Percentiles rank a stretch among this genome's conserved stretches.
phyloP scores from a whole-genome alignment of 176 grass and related monocot species.

The Oryza longistaminata region DNA sequence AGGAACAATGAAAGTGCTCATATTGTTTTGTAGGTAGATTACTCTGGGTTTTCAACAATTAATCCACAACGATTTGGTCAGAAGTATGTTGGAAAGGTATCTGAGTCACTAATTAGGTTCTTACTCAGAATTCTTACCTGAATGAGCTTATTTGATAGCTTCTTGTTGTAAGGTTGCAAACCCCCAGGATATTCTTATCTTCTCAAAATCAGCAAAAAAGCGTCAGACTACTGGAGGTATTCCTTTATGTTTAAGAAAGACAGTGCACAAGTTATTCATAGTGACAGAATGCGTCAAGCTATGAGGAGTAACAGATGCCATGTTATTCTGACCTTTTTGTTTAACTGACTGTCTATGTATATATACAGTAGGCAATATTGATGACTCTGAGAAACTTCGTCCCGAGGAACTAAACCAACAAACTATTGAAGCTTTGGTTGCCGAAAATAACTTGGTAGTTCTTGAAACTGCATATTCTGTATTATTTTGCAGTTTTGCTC shows the following conservation, averaged over 20 bases:
- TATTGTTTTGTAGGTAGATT: slow-evolving; percentile 74
- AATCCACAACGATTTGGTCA: slow-evolving; percentile 95
- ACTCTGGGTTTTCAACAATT: slow-evolving; percentile 95
- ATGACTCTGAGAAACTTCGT: slow-evolving; percentile 84
- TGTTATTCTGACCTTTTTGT: slow-evolving; percentile 29
- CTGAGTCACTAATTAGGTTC: background rate
- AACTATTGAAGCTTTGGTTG: slow-evolving; percentile 97
- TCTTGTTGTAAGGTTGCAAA: slow-evolving; percentile 83
- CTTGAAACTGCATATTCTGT: slow-evolving; percentile 19
- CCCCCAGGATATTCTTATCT: slow-evolving; percentile 97
- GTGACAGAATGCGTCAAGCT: background rate
- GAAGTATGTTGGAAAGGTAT: slow-evolving; percentile 95
- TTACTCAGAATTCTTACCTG: slow-evolving; percentile 19
- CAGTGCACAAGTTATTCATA: slow-evolving; percentile 10
- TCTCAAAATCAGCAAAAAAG: slow-evolving; percentile 88
- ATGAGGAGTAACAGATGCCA: background rate
- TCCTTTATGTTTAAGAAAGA: slow-evolving; percentile 28
- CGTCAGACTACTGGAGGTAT: slow-evolving; percentile 72
- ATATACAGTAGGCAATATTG: slow-evolving; percentile 63
- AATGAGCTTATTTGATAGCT: slow-evolving; percentile 30
- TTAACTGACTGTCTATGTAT: slow-evolving; percentile 25
- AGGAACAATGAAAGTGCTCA: slow-evolving; percentile 12
- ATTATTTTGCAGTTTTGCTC: slow-evolving; percentile 8
- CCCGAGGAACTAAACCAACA: slow-evolving; percentile 99
- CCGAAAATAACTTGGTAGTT: slow-evolving; percentile 97